Conservation (phyloP, 2,329 filamentous ascomycete genomes). For the Ceratocystis colombiana region DNA sequence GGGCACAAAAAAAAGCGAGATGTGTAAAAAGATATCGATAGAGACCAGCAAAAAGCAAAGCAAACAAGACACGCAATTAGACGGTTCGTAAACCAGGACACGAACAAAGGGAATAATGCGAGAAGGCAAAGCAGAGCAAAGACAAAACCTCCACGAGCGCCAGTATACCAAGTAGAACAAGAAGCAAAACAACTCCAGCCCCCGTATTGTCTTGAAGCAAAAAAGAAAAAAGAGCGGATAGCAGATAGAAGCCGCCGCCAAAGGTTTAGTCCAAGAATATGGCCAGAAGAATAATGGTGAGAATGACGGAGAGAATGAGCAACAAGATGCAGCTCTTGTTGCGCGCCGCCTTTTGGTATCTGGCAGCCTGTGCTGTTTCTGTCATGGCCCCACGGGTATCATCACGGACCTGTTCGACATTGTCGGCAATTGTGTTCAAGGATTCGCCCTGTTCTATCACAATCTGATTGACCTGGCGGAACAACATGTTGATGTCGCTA, state of each 20-base stretch:
- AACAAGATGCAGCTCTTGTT: conserved; percentile 91
- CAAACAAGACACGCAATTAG: conserved; percentile 25
- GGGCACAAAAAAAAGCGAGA: neutral
- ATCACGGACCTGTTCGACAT: conserved; percentile 71
- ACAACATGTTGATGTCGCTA: conserved; percentile 88
- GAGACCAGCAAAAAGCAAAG: conserved; percentile 21
- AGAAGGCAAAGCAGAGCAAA: conserved; percentile 24
- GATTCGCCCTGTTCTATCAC: conserved; percentile 87
- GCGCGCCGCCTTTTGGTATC: conserved; percentile 90
- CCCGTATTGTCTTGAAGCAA: too few relatives aligned
- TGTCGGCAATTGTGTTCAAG: conserved; percentile 76
- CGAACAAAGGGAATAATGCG: conserved; percentile 26
- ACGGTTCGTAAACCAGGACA: conserved; percentile 20
- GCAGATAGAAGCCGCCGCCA: neutral
- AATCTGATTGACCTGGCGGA: conserved; percentile 96
- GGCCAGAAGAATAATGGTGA: conserved; percentile 82
- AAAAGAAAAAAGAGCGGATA: too few relatives aligned
- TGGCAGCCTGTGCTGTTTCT: conserved; percentile 73
- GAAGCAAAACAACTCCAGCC: conserved; percentile 19
- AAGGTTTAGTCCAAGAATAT: conserved; percentile 58
- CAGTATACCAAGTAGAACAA: conserved; percentile 29
- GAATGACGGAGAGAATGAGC: conserved; percentile 75
- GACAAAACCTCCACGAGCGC: conserved; percentile 27
- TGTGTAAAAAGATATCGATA: conserved; percentile 25
- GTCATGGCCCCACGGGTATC: conserved; percentile 77